Base-by-base conservation (phyloP, 2,329 filamentous ascomycete species). In the Triangularia setosa region DNA sequence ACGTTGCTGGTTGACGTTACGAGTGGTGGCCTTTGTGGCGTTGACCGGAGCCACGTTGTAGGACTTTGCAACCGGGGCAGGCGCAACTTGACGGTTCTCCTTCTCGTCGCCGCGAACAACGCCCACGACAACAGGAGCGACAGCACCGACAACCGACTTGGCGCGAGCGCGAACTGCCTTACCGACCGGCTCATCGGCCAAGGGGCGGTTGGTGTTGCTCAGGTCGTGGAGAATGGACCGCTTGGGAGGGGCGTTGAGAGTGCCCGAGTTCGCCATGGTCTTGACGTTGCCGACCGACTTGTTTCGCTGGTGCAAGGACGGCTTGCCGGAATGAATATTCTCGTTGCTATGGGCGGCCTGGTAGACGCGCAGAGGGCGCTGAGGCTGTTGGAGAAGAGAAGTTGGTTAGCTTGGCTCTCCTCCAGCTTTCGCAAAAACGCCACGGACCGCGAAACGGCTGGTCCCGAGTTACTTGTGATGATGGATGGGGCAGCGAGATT, bases 171-270 rank as follows among this genome's bases (percentile, higher is more conserved):
- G 40, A 21, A 48, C n/a, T 7, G 40, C 40, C 72, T 81, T 81
- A 62, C 62, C 62, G 8, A 67, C 72, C 28, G 76, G 70, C 58
- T 78, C 65, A 23, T 65, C 62, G 33, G 66, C 52, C 28, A 69
- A 62, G 55, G 75, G 74, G 66, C 79, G 78, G 48, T 81, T 73
- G 55, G 83, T 87, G 73, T 93, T 94, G 81, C 90, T 95, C 67
- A 95, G 84, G 75, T 96, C 93, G 58, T 86, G 90, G 76, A 96
- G 93, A 12, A 87, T 91, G 67, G 88, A 87, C 69, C 93, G 88
- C 80, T 93, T 95, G 62, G 88, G 82, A 64, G 85, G 82, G 61
- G 83, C 83, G 76, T 89, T 91, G 68, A 88, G 77, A 44, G 80
- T 82, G 58, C 80, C 82, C 67, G 83, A 79, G 66, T 83, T 74